These are phyloP conservation scores for Tricholoma flavovirens DNA, from an alignment of 768 basidiomycete genomes.

Conservation along the genomic window DNA sequence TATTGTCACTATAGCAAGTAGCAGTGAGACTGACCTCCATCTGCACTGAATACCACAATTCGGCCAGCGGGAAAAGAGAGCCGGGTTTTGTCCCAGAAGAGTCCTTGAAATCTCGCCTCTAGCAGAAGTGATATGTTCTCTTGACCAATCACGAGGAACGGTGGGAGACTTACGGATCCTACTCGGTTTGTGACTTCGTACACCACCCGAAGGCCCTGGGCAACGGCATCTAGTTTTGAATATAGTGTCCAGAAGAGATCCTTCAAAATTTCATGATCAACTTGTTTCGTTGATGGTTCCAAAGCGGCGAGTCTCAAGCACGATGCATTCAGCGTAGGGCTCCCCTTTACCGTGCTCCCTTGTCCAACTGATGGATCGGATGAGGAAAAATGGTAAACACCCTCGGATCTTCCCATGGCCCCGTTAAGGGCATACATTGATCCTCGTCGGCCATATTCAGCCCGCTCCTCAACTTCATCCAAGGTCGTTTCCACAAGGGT, in stretches of 20 bases:
- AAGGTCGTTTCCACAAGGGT: conserved; percentile 79
- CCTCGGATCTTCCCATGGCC: conserved; percentile 38
- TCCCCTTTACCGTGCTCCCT: conserved; percentile 18
- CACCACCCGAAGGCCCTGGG: conserved; percentile 84
- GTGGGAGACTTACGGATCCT: conserved; percentile 67
- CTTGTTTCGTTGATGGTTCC: conserved; percentile 64
- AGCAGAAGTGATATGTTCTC: conserved; percentile 4
- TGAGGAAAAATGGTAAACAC: conserved; percentile 45
- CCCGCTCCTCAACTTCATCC: conserved; percentile 88
- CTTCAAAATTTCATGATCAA: conserved; percentile 78
- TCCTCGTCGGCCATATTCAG: conserved; percentile 64
- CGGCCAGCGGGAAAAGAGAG: conserved; percentile 73
- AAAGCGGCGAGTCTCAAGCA: conserved; percentile 63
- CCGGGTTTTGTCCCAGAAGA: conserved; percentile 72
- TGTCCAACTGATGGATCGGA: conserved; percentile 21
- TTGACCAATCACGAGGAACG: background rate
- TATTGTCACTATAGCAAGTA: background rate
- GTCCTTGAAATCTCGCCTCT: conserved; percentile 92
- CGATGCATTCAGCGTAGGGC: conserved; percentile 39
- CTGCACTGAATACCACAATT: conserved; percentile 86
- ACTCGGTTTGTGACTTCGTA: conserved; percentile 90
- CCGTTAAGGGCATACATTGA: conserved; percentile 32
- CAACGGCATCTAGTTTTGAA: conserved; percentile 90
- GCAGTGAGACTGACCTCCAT: conserved; percentile 60
- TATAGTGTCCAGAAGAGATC: conserved; percentile 98